Evolutionary conservation across 371 early-diverging fungal species (phyloP).

Genomic region (Gilbertella persicaria): DNA sequence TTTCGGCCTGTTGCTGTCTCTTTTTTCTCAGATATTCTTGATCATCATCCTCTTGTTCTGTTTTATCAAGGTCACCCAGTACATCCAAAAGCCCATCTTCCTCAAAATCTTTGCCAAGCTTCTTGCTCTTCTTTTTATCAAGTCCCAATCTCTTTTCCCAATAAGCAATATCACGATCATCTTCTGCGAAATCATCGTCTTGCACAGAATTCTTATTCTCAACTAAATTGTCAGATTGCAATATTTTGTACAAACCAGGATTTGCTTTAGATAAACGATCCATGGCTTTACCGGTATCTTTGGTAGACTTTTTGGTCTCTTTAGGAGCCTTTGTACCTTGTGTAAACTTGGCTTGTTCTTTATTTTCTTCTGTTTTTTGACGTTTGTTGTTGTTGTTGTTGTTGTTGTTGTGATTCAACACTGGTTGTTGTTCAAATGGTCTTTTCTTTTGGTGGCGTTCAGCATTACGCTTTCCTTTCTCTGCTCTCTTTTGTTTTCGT

Average conservation of each 20-base stretch:
- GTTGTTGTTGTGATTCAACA: no score
- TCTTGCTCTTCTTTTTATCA: conserved; percentile 57
- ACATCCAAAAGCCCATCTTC: conserved; percentile 59
- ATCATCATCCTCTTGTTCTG: conserved; percentile 37
- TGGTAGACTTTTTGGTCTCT: conserved; percentile 1
- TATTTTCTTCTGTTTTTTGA: conserved; percentile 20
- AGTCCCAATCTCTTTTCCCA: conserved; percentile 81
- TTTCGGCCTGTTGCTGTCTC: conserved; percentile 39
- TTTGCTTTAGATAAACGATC: conserved; percentile 68
- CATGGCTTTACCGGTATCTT: conserved; percentile 48
- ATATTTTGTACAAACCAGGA: conserved; percentile 66
- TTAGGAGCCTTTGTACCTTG: conserved; percentile 2
- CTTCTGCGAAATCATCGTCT: conserved; percentile 58
- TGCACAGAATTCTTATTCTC: conserved; percentile 18
- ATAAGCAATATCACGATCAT: conserved; percentile 75
- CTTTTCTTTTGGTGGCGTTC: conserved; percentile 27
- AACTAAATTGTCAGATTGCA: conserved; percentile 65
- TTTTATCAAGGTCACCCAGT: conserved; percentile 33
- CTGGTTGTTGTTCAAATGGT: conserved; percentile 9
- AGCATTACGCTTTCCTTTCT: conserved; percentile 41
- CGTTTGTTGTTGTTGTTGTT: conserved; percentile 23
- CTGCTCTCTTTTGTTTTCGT: conserved; percentile 45
- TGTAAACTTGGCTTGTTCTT: not conserved
- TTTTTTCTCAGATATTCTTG: conserved; percentile 47
- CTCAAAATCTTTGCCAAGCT: conserved; percentile 54